phyloP scores from a whole-genome alignment of 345 rosid genomes.

The Toxicodendron radicans region DNA sequence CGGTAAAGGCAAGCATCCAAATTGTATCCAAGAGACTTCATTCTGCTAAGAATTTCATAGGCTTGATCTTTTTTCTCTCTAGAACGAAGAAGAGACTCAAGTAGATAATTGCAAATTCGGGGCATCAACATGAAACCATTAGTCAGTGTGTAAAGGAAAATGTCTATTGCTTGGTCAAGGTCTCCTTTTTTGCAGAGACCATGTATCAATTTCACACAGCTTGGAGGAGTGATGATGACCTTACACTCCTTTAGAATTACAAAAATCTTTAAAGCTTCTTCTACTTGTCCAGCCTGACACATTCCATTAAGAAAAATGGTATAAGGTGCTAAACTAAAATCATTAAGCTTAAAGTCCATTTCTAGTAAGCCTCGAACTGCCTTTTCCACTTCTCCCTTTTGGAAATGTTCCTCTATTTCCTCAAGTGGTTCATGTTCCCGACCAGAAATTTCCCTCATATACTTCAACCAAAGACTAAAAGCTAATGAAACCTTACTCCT shows the following conservation, averaged over 20 bases:
- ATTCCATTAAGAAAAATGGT: slow-evolving; percentile 72
- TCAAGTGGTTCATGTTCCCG: slow-evolving; percentile 40
- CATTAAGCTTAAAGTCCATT: slow-evolving; percentile 49
- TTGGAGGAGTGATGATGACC: slow-evolving; percentile 60
- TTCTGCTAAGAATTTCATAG: slow-evolving; percentile 47
- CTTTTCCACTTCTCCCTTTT: slow-evolving; percentile 58
- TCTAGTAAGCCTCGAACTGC: slow-evolving; percentile 57
- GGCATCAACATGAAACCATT: slow-evolving; percentile 57
- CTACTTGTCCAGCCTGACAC: slow-evolving; percentile 60
- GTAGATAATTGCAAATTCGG: slow-evolving; percentile 55
- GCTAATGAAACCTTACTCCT: slow-evolving; percentile 52
- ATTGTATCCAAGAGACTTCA: slow-evolving; percentile 64
- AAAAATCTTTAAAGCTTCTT: slow-evolving; percentile 66
- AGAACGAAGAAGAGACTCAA: slow-evolving; percentile 44
- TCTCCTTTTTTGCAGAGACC: slow-evolving; percentile 52
- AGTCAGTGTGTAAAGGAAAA: slow-evolving; percentile 69
- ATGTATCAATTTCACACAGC: slow-evolving; percentile 70
- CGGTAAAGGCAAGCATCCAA: slow-evolving; percentile 43
- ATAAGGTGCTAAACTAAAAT: slow-evolving; percentile 59
- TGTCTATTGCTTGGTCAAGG: slow-evolving; percentile 56
- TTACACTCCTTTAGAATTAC: slow-evolving; percentile 51
- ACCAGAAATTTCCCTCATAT: slow-evolving; percentile 46
- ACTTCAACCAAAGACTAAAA: slow-evolving; percentile 74
- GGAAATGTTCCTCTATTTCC: slow-evolving; percentile 49
- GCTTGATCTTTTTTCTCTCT: slow-evolving; percentile 37